A percentile compares a stretch with the other conserved stretches of the same genome.
Evolutionary conservation across 805 yeast species (phyloP).

Genomic region (Sugiyamaella floridensis): DNA sequence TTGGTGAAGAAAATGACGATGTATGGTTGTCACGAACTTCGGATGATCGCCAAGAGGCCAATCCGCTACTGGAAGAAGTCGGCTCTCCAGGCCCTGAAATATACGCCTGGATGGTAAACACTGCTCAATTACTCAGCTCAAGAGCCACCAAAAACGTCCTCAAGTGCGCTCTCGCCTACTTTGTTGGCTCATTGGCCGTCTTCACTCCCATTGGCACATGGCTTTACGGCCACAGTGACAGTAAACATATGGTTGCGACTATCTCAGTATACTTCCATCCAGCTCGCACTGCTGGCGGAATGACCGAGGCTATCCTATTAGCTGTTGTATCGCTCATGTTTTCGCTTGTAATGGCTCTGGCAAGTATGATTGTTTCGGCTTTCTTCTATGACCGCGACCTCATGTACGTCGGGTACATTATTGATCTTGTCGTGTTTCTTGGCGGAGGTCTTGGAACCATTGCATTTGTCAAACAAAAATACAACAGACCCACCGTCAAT

Average conservation of each 20-base stretch:
- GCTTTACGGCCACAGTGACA: conserved; percentile 57
- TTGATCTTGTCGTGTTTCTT: conserved; percentile 46
- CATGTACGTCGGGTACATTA: conserved; percentile 43
- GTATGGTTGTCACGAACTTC: background rate
- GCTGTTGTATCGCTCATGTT: conserved; percentile 49
- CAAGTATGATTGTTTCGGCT: conserved; percentile 47
- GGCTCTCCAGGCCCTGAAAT: background rate
- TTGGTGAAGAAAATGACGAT: background rate
- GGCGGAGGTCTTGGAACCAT: conserved; percentile 55
- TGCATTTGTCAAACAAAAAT: conserved; percentile 62
- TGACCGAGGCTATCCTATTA: conserved; percentile 66
- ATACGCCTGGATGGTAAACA: background rate
- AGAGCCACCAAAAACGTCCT: conserved; percentile 27
- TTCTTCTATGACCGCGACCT: conserved; percentile 39
- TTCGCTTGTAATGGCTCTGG: conserved; percentile 45
- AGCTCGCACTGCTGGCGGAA: conserved; percentile 68
- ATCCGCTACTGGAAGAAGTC: conserved; percentile 3
- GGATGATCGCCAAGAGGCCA: conserved; percentile 3
- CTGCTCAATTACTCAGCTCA: conserved; percentile 2
- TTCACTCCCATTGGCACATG: conserved; percentile 40
- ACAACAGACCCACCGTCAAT: conserved; percentile 62
- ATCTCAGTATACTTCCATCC: conserved; percentile 83
- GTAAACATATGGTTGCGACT: conserved; percentile 77
- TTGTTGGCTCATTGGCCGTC: conserved; percentile 67
- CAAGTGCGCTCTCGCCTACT: conserved; percentile 69